Evolutionary conservation across 192 early-diverging fungal genomes (phyloP), one percentile per base, ranked within the genome.

Genomic region (Coemansia sp.): DNA sequence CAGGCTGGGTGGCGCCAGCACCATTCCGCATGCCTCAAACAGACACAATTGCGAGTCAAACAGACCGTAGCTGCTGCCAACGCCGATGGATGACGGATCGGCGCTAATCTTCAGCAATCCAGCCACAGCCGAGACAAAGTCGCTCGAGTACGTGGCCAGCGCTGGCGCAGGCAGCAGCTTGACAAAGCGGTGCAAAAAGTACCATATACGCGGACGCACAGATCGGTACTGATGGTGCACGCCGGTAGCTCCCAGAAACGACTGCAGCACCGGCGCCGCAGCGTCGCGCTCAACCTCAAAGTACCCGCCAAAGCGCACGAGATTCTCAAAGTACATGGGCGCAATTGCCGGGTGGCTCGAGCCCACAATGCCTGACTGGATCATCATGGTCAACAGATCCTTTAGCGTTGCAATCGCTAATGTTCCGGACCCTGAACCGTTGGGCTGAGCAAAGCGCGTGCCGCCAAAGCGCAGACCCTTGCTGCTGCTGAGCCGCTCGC

Each of bases 11-110:
- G 87, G 74, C n/a, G 95, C 89, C 69, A 96, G 95, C 74, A 96
- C 78, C 44, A 89, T 84, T n/a, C 95, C 95, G 61, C 91, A 91
- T 7, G 93, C 87, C 72, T 98, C 95, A 82, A 94, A 96, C 36
- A 96, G 68, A 72, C 90, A 96, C 23, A 92, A 68, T 73, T 96
- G 94, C 56, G 87, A 88, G 64, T 89, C 87, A 61, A 91, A 93
- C 52, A 86, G 81, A 20, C 85, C 83, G 59, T 76, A 72, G 48
- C 63, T 54, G 22, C 58, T 17, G 19, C 10, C 23, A 14, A 19
- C 28, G 25, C 47, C 57, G 1, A 56, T 49, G 2, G 42, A 46
- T n/a, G 40, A 36, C 34, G 59, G 63, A 11, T 87, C 82, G n/a
- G 87, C 87, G 54, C 82, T 87, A 5, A 92, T 82, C 8, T 87